These are phyloP conservation scores for Fusarium musae DNA, from an alignment of 2,329 filamentous ascomycete species.

Conservation along the genomic window DNA sequence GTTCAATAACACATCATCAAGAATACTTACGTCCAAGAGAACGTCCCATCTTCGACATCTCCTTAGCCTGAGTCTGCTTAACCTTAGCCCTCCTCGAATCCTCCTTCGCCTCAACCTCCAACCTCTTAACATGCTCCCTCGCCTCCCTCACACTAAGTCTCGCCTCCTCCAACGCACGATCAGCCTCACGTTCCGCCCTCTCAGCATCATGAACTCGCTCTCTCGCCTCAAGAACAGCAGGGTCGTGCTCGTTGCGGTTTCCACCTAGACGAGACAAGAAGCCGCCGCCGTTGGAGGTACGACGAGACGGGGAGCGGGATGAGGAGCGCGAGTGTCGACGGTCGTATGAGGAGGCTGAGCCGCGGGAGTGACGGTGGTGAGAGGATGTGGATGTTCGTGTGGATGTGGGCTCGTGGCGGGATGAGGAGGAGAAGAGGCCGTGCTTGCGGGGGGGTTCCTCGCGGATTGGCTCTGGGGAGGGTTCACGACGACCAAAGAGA, in stretches of 20 bases:
- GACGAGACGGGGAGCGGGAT: constrained; percentile 22
- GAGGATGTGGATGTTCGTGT: constrained; percentile 42
- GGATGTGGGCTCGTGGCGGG: constrained; percentile 44
- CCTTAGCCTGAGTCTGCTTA: constrained; percentile 73
- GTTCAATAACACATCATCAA: rapidly evolving
- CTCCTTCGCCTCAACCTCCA: constrained; percentile 74
- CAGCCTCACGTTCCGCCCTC: constrained; percentile 71
- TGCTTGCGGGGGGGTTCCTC: constrained; percentile 45
- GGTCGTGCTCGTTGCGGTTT: constrained; percentile 63
- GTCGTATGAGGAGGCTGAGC: constrained; percentile 31
- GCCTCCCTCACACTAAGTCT: constrained; percentile 70
- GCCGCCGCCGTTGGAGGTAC: constrained; percentile 45
- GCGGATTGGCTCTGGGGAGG: constrained; percentile 48
- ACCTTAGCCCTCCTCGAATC: constrained; percentile 73
- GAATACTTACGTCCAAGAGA: constrained; percentile 71
- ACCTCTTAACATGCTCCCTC: constrained; percentile 68
- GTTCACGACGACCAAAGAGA: constrained; percentile 47
- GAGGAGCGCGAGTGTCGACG: constrained; percentile 16
- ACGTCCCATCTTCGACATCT: constrained; percentile 75
- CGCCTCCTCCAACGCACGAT: constrained; percentile 69
- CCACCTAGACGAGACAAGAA: constrained; percentile 58
- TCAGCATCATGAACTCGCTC: constrained; percentile 73
- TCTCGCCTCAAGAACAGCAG: constrained; percentile 68
- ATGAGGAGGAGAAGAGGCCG: constrained; percentile 50
- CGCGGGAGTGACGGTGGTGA: constrained; percentile 13